Base-by-base conservation (phyloP, 805 yeast genomes). In the Cyberlindnera galapagoensis region DNA sequence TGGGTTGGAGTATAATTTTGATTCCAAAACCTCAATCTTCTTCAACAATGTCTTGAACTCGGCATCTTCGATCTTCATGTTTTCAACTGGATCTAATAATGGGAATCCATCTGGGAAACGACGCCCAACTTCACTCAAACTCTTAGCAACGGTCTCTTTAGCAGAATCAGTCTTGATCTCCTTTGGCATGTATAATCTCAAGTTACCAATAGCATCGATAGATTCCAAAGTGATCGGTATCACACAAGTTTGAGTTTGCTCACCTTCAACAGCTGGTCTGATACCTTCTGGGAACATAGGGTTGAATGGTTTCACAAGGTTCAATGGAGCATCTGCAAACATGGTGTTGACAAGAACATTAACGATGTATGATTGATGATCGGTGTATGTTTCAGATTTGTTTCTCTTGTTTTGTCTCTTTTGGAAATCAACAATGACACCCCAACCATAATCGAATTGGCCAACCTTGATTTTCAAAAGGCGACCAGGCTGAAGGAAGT, bases 101-200 rank as follows among this genome's bases (percentile, higher is more conserved):
- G 97, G 96, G 21, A 92, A 67, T 1, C 95, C 96, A 53, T 85
- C 92, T 9, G 94, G 87, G 51, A 87, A 80, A 59, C 94, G 76
- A 46, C 80, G 74, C 21, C 76, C 71, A 40, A 87, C 86, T 56
- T 92, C 97, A 32, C 66, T 68, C 49, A 92, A 62, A 7, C 94
- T 80, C 53, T 84, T 84, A 25, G 64, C 64, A 52, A 77, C 67
- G 51, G 76, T 52, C 61, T 75, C 65, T 62, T 79, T 65, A 67
- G 79, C 56, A 69, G 76, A 57, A 59, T 64, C 46, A 37, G 78
- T 77, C 52, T 68, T 75, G 43, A 87, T 67, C 36, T 80, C 86
- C 42, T 72, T 71, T 9, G 97, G 97, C 52, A 90, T 65, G 40
- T 73, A 74, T 24, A 90, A 69, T 43, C 97, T 74, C 30, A 92